Base-by-base conservation (phyloP, 192 early-diverging fungal genomes). In the Backusella australiensis region DNA sequence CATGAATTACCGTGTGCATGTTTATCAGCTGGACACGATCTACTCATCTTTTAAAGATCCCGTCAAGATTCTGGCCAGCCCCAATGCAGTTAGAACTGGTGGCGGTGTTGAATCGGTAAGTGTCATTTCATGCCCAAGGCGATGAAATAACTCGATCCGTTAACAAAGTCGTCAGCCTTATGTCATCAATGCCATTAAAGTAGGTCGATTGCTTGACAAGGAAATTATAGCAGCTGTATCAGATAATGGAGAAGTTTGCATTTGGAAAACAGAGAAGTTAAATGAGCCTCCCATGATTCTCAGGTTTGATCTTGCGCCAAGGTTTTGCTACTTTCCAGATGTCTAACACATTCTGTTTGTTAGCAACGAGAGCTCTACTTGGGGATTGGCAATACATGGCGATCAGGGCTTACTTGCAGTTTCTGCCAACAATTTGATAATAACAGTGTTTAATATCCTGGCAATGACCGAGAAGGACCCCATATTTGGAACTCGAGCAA, bases 361-460 rank as follows among this genome's bases (percentile, higher is more conserved):
- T 71, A 86, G 82, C 65, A 81, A 82, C 34, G 75, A 78, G 4
- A 75, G 71, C 0, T 85, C 89, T 0, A 85, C 89, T 2, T 91
- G 90, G 90, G 89, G 90, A 8, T 80, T 91, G 53, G 89, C 86
- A 6, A 80, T 90, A 34, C 85, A 90, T 78, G 65, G 85, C 17
- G 79, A 82, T 19, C 71, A 71, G 42, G 79, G 89, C 6, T 69
- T 91, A 38, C 78, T 91, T 12, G 90, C 87, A 2, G 83, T 90
- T 6, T 85, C 85, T 35, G 82, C 83, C 23, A 91, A 91, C 75
- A 80, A 84, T 19, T 74, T 80, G 59, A 76, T 68, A 3, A 73
- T 86, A 14, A 84, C 85, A 0, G 74, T 90, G 4, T 89, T 86
- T 67, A 83, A 80, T 70, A 67, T 82, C 8, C 26, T 67, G 8